Evolutionary conservation across 1,139 yeast species (phyloP), one percentile per base, ranked within the genome.

Genomic region (Yamadazyma jaroonii): DNA sequence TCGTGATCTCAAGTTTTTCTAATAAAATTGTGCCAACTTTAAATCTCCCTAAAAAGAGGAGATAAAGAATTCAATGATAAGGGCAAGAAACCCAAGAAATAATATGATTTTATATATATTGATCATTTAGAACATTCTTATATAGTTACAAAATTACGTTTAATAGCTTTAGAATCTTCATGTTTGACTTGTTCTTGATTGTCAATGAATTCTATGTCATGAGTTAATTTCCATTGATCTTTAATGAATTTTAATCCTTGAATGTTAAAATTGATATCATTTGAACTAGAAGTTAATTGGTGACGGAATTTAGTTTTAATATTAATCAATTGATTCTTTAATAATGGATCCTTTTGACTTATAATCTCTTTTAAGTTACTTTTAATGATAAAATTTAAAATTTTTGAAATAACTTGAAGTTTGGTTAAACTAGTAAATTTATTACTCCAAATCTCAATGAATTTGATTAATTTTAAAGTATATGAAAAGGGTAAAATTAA

Each of bases 401-500:
- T 80, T 47, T 84, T 77, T 55, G 94, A 83, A 25, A 90, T 78
- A 32, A 84, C 57, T 3, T 88, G 74, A 39, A 87, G 59, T 48
- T 74, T 76, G 43, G 62, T 72, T 45, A 66, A 53, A 46, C 71
- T 72, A 42, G 66, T 61, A 22, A 61, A 62, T 32, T 72, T 63
- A 40, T 65, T 63, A 29, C 95, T 79, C 89, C 96, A 89, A 28
- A 79, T 69, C 48, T 82, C 84, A 44, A 90, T 77, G 51, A 89
- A 85, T 49, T 72, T 72, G 46, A 92, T 71, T 38, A 92, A 69
- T 46, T 78, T 77, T 43, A 82, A 62, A 3, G 90, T 82, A 58
- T 84, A 85, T 10, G 95, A 88, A 53, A 92, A 90, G 25, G 98
- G 97, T 39, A 92, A 67, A 1, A 94, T 95, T 36, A 92, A 65